phyloP scores from a whole-genome alignment of 805 yeast genomes.

The Ogataea pignaliae region DNA sequence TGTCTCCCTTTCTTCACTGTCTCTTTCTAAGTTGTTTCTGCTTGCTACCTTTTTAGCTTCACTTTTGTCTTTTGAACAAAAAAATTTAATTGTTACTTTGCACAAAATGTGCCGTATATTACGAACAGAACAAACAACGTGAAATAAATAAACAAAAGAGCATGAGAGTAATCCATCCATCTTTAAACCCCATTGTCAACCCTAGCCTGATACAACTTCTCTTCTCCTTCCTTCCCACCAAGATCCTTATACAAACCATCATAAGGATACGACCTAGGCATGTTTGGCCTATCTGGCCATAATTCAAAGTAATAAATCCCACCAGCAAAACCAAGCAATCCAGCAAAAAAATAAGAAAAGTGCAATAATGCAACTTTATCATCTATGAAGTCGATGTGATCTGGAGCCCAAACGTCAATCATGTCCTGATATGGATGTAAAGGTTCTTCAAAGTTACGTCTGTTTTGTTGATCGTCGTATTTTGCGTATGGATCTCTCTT shows the following conservation, averaged over 20 bases:
- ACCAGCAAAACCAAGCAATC: slow-evolving; percentile 36
- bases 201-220: slow-evolving; percentile 40
- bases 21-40: background rate
- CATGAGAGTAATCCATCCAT: slow-evolving; percentile 2
- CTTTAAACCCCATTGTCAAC: slow-evolving; percentile 29
- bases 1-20: background rate
- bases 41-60: background rate
- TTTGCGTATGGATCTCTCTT: slow-evolving; percentile 64
- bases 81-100: slow-evolving; percentile 1
- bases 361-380: slow-evolving; percentile 59
- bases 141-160: slow-evolving; percentile 4
- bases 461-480: slow-evolving; percentile 76
- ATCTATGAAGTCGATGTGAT: slow-evolving; percentile 55
- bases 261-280: slow-evolving; percentile 70
- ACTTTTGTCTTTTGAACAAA: background rate
- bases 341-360: slow-evolving; percentile 54
- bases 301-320: slow-evolving; percentile 47
- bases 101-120: background rate
- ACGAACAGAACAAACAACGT: slow-evolving; percentile 7
- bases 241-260: slow-evolving; percentile 72
- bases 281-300: slow-evolving; percentile 66
- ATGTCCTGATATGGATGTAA: slow-evolving; percentile 67
- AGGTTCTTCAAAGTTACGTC: slow-evolving; percentile 75
- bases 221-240: slow-evolving; percentile 55
- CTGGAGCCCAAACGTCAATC: slow-evolving; percentile 85